phyloP scores from a whole-genome alignment of 768 basidiomycete genomes.

The Leccinum pellstonianum region DNA sequence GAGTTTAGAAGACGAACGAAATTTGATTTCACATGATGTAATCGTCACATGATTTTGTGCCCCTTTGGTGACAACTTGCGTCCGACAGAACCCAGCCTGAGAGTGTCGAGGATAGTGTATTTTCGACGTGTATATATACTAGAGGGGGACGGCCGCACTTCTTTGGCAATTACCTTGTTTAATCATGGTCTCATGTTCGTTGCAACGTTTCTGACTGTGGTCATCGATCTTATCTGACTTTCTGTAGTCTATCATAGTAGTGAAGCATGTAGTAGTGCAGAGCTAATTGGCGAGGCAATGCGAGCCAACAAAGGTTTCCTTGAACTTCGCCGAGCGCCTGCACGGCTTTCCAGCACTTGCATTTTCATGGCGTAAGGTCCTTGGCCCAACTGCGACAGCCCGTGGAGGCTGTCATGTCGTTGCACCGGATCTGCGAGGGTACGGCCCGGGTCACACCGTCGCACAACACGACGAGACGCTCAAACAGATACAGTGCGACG shows the following conservation, averaged over 20 bases:
- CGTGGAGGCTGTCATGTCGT: constrained; percentile 54
- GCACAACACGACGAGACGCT: constrained; percentile 25
- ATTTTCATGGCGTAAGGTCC: constrained; percentile 62
- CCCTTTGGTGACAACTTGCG: too few relatives aligned
- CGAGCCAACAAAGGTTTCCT: constrained; percentile 97
- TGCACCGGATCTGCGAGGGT: constrained; percentile 61
- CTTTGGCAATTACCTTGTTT: too few relatives aligned
- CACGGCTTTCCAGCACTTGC: constrained; percentile 70
- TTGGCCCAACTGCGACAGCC: constrained; percentile 45
- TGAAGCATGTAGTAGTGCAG: constrained; percentile 85
- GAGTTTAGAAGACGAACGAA: too few relatives aligned
- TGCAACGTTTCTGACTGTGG: not conserved
- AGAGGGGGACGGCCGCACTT: too few relatives aligned
- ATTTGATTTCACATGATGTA: too few relatives aligned
- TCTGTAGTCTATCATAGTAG: constrained; percentile 94
- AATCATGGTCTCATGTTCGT: not conserved
- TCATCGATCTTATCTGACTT: constrained; percentile 14
- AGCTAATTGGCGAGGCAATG: constrained; percentile 95
- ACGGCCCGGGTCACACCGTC: constrained; percentile 37
- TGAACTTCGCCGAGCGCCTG: constrained; percentile 69
- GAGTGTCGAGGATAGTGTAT: too few relatives aligned
- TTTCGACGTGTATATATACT: too few relatives aligned
- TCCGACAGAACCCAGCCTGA: too few relatives aligned
- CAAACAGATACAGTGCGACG: constrained; percentile 39
- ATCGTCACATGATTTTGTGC: too few relatives aligned